Evolutionary conservation across 2,329 filamentous ascomycete species (phyloP), one percentile per base, ranked within the genome.

Genomic region (Blastomyces gilchristii): DNA sequence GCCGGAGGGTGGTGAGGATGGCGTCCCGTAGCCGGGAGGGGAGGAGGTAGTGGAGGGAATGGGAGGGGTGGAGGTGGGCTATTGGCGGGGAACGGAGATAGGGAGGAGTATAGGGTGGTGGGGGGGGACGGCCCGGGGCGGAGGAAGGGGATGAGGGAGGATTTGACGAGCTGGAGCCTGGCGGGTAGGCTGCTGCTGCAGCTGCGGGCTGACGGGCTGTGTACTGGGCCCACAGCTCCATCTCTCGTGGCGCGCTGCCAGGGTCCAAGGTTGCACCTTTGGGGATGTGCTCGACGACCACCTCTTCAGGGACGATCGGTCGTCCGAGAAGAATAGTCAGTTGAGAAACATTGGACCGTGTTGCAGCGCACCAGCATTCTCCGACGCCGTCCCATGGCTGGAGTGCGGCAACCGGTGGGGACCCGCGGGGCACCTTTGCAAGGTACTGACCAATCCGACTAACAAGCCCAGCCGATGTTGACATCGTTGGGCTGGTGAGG

Each of bases 321-420:
- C 72, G 71, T 1, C 71, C 70, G 0, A 79, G 70, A 4, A 70
- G 61, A 25, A 80, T 70, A 2, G 70, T 69, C 14, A 81, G 69
- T 65, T 81, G 78, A 8, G 77, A 69, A 16, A 72, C 73, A 58
- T 80, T 67, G 0, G 77, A 76, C 3, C 79, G 81, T 60, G 73
- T 71, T 11, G 78, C 74, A 4, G 87, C 86, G 73, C 93, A 97
- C 89, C 91, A 97, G 75, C 91, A 95, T 65, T 97, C 89, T 25
- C 89, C 90, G 43, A 87, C 82, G 58, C 96, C 89, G 11, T 86
- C 79, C 91, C 92, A 96, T 3, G 79, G 76, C 1, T 76, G 72
- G 1, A 96, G 79, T 0, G 88, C 90, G 0, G 80, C 74, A n/a
- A 77, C 69, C 0, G 82, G 80, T 0, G 80, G 76, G 25, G 73